A percentile compares a stretch with the other conserved stretches of the same genome.
Evolutionary conservation across 2,329 filamentous ascomycete genomes (phyloP).

Genomic region (Cercospora citrullina): DNA sequence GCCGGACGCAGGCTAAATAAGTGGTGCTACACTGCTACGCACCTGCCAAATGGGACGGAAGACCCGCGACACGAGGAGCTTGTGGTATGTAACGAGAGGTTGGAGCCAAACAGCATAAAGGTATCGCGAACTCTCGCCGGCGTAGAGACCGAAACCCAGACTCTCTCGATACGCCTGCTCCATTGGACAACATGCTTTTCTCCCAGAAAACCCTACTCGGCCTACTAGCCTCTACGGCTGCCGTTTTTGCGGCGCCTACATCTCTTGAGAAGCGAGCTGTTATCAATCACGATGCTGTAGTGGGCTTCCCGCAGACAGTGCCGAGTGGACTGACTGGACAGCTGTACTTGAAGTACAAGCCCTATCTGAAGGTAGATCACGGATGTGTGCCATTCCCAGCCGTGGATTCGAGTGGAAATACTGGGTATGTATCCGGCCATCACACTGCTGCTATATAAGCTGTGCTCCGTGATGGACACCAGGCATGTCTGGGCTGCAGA

Average conservation of each 20-base stretch:
- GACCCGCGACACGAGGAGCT: not conserved
- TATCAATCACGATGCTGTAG: slow-evolving; percentile 51
- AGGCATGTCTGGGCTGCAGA: not conserved
- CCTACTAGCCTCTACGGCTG: not conserved
- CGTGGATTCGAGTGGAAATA: slow-evolving; percentile 59
- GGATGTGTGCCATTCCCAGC: slow-evolving; percentile 65
- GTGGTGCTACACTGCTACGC: not conserved
- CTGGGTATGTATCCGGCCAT: slow-evolving; percentile 44
- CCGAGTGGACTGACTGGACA: slow-evolving; percentile 50
- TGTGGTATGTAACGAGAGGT: not conserved
- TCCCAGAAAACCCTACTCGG: not conserved
- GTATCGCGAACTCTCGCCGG: not conserved
- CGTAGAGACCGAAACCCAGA: not conserved
- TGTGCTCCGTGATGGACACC: not conserved
- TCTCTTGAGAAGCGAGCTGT: slow-evolving; percentile 43
- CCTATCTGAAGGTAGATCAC: slow-evolving; percentile 55
- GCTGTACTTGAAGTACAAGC: slow-evolving; percentile 58
- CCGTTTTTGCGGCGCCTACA: slow-evolving; percentile 13
- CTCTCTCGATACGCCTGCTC: not conserved
- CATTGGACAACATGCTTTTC: not conserved
- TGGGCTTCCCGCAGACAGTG: slow-evolving; percentile 56
- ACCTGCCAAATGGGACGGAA: not conserved
- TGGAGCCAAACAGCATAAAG: not conserved
- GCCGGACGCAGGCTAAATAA: not conserved
- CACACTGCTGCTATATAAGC: not conserved